Evolutionary conservation across 164 flowering plant species (phyloP), one percentile per base, ranked within the genome.

Genomic region (Echeveria elegans): DNA sequence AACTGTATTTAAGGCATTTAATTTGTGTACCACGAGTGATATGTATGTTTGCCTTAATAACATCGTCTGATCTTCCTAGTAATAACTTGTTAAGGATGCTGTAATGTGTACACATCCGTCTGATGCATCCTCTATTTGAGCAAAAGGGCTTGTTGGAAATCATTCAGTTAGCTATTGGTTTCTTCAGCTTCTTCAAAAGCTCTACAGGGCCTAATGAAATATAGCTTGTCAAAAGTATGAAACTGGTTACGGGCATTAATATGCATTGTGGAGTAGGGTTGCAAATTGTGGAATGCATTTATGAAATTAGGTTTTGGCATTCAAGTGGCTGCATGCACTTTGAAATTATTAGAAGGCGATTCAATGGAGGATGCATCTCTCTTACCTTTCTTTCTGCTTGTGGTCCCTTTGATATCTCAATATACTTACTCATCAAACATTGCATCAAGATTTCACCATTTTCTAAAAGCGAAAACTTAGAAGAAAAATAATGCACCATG

Each of bases 281-380:
- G 12, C 7, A 56, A 56, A 56, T 12, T n/a, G 14, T 56, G 61
- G 61, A 56, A 56, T 53, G 61, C 61, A 56, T 56, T 56, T 56
- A 56, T 56, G 61, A 28, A 29, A 56, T 56, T 56, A 28, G 61
- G 61, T 56, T 28, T 56, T 56, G 61, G 61, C 61, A 56, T 53
- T 53, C 60, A 53, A 53, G 60, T 53, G 16, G 61, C 61, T 53
- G 30, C 29, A 24, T 56, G 61, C 61, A 56, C 61, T 56, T 56
- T 28, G 61, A 56, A 56, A 56, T 56, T 56, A 56, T 56, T 56
- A 28, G 28, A 56, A 56, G 61, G 32, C 32, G 4, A 26, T 26
- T 28, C 19, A 56, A 56, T 56, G 61, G 32, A 26, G 29, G 29
- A 14, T 26, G 31, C n/a, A 56, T 56, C 61, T 26, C 19, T 56